Evolutionary conservation across 306 rosid species (phyloP).

Genomic region (Quillaja saponaria): DNA sequence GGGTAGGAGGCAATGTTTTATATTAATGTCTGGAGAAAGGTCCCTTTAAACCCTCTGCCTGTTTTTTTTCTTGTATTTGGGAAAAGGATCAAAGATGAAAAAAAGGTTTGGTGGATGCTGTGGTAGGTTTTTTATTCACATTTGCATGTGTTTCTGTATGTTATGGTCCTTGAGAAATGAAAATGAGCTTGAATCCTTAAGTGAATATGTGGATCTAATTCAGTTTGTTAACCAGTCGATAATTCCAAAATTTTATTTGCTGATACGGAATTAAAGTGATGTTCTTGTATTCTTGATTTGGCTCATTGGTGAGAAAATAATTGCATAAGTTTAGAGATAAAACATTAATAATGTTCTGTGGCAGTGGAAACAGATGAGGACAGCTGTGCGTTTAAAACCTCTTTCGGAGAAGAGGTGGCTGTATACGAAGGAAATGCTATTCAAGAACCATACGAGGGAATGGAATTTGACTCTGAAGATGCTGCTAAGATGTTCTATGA

Average conservation of each 20-base stretch:
- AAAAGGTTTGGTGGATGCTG: too few relatives aligned
- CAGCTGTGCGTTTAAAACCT: conserved; percentile 47
- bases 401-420: conserved; percentile 41
- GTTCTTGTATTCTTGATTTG: conserved; percentile 6
- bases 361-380: conserved; percentile 68
- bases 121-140: too few relatives aligned
- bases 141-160: too few relatives aligned
- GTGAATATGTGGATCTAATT: conserved; percentile 7
- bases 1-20: too few relatives aligned
- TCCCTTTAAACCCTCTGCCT: too few relatives aligned
- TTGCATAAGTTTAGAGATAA: conserved; percentile 26
- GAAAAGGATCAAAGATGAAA: too few relatives aligned
- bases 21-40: too few relatives aligned
- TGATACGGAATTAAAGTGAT: not conserved
- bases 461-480: conserved; percentile 94
- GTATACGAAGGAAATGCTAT: conserved; percentile 46
- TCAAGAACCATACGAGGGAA: conserved; percentile 79
- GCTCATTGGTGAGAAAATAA: conserved; percentile 10
- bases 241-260: conserved; percentile 5
- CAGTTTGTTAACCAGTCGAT: conserved; percentile 6
- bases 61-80: too few relatives aligned
- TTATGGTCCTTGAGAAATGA: too few relatives aligned
- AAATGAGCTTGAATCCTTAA: not conserved
- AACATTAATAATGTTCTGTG: conserved; percentile 31
- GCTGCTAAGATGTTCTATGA: conserved; percentile 94